Evolutionary conservation across 208 protist genomes (phyloP).

Genomic region (Naegleria fowleri): DNA sequence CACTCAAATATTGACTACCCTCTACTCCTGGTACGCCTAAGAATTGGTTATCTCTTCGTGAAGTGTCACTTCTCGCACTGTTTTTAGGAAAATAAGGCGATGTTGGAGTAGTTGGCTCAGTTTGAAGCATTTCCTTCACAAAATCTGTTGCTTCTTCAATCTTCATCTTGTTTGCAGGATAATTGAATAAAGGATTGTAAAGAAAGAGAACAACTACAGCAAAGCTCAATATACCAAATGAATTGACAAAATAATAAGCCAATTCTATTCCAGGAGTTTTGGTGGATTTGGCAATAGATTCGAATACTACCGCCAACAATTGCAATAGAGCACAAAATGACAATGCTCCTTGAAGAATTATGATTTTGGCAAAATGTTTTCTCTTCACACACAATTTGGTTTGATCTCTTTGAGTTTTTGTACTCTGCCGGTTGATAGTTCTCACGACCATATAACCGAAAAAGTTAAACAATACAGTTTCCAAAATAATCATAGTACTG

Average conservation of each 20-base stretch:
- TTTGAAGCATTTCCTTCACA: no score
- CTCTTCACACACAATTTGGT: neutral
- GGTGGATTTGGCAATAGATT: neutral
- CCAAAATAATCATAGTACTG: neutral
- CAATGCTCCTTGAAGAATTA: neutral
- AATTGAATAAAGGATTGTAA: neutral
- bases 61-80: no score
- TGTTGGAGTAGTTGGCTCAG: no score
- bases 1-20: no score
- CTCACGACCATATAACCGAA: neutral
- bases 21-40: no score
- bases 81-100: no score
- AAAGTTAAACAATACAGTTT: neutral
- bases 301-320: neutral
- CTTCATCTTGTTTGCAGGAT: no score
- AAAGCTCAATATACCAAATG: neutral
- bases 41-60: no score
- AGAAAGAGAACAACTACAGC: neutral
- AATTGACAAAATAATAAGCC: neutral
- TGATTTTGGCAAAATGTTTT: neutral
- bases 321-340: neutral
- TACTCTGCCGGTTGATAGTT: neutral
- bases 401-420: neutral
- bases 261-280: no score
- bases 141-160: no score